phyloP scores from a whole-genome alignment of 306 rosid species.

The Abrus precatorius region DNA sequence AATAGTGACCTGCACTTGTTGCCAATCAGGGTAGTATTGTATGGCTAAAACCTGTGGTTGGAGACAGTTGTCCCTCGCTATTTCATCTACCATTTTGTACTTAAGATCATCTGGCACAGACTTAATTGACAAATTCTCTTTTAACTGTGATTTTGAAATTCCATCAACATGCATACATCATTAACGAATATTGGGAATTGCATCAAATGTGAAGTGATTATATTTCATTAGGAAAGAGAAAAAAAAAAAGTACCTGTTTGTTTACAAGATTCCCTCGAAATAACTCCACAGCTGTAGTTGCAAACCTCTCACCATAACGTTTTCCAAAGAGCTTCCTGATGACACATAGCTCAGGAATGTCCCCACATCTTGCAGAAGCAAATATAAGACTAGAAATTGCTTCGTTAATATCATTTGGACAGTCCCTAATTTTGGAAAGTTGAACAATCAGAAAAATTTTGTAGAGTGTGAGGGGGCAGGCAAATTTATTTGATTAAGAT shows the following conservation, averaged over 20 bases:
- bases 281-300: slow-evolving; percentile 66
- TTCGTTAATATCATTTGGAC: slow-evolving; percentile 85
- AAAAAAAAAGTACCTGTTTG: slow-evolving; percentile 58
- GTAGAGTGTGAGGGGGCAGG: neutral
- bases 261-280: slow-evolving; percentile 80
- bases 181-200: neutral
- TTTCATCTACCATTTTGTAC: slow-evolving; percentile 65
- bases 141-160: slow-evolving; percentile 59
- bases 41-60: slow-evolving; percentile 64
- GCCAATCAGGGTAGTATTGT: slow-evolving; percentile 73
- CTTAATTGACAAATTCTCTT: slow-evolving; percentile 60
- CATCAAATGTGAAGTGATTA: neutral
- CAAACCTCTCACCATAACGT: slow-evolving; percentile 74
- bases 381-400: slow-evolving; percentile 85
- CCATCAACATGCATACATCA: slow-evolving; percentile 22
- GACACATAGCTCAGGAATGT: slow-evolving; percentile 81
- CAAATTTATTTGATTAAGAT: neutral
- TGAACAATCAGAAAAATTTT: neutral
- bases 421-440: slow-evolving; percentile 49
- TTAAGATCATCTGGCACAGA: slow-evolving; percentile 66
- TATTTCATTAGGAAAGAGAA: too few relatives aligned
- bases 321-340: slow-evolving; percentile 76
- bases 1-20: slow-evolving; percentile 60
- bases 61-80: slow-evolving; percentile 60
- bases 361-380: slow-evolving; percentile 93